phyloP scores from a whole-genome alignment of 176 grass and related monocot species.

The Musa beccarii region DNA sequence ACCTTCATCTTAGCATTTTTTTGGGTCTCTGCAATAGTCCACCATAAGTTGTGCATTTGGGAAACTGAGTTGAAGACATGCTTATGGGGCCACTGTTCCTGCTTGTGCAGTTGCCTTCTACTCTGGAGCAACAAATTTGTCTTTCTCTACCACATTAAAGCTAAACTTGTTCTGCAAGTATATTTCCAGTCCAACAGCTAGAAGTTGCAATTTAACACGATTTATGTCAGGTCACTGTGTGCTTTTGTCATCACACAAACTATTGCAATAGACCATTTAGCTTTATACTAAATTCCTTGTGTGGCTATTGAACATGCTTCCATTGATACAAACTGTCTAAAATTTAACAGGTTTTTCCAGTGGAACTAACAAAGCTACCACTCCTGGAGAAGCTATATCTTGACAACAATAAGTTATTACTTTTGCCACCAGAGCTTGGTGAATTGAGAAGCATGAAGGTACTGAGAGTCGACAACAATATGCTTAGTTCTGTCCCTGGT shows the following conservation, averaged over 20 bases:
- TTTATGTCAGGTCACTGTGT: neutral
- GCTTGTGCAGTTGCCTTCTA: neutral
- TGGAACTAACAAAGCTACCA: constrained; percentile 73
- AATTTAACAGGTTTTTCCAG: constrained; percentile 68
- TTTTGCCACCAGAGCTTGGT: constrained; percentile 90
- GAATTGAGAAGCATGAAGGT: constrained; percentile 77
- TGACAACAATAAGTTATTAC: constrained; percentile 78
- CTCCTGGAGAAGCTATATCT: constrained; percentile 87
- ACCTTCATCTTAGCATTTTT: neutral
- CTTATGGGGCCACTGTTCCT: neutral
- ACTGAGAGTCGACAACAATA: constrained; percentile 77
- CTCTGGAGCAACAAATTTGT: neutral
- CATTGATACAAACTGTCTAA: constrained; percentile 6
- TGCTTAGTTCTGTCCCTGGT: constrained; percentile 96
- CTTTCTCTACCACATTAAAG: neutral
- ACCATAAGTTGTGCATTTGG: neutral
- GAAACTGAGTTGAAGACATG: neutral
- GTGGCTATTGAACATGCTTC: neutral
- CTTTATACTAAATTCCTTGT: neutral
- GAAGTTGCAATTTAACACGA: neutral
- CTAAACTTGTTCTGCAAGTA: neutral
- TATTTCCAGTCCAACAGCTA: no score
- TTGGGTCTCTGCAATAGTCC: neutral
- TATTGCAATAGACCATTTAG: no score
- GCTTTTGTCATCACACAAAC: neutral